A percentile compares a stretch with the other conserved stretches of the same genome.
Evolutionary conservation across 2,329 filamentous ascomycete species (phyloP).

Genomic region (Xylariaceae sp.): DNA sequence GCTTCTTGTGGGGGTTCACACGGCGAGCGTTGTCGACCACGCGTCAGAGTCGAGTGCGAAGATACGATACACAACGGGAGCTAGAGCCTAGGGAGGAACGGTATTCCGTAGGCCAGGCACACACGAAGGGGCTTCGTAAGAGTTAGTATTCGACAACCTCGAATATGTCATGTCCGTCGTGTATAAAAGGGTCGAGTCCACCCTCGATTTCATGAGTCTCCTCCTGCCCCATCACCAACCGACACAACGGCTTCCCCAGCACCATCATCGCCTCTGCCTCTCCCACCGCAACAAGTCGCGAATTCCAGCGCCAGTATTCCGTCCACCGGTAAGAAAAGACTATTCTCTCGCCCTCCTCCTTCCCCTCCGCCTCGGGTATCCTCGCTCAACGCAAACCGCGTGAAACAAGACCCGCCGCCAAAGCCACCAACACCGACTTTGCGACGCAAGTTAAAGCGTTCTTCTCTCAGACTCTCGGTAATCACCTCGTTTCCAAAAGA

Average conservation of each 20-base stretch:
- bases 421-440: constrained; percentile 9
- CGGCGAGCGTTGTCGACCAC: constrained; percentile 9
- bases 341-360: constrained; percentile 12
- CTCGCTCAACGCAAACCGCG: constrained; percentile 18
- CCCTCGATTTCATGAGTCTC: constrained; percentile 13
- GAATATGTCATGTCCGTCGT: constrained; percentile 4
- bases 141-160: constrained; percentile 3
- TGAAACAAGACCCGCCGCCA: constrained; percentile 4
- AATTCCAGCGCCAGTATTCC: constrained; percentile 10
- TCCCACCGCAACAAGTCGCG: constrained; percentile 5
- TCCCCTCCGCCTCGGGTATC: constrained; percentile 22
- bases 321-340: constrained; percentile 8
- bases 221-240: constrained; percentile 12
- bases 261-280: constrained; percentile 2
- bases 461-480: constrained; percentile 21
- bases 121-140: not conserved
- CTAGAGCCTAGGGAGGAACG: not conserved
- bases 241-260: constrained; percentile 14
- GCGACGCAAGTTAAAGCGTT: constrained; percentile 25
- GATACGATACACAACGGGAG: constrained; percentile 17
- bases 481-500: not conserved
- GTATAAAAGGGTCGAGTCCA: constrained; percentile 21
- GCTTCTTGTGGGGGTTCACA: constrained; percentile 6
- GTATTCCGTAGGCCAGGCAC: constrained; percentile 2
- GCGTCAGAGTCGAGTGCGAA: constrained; percentile 6